These are phyloP conservation scores for Nakazawaea sp. DNA, from an alignment of 805 yeast genomes.

Conservation along the genomic window DNA sequence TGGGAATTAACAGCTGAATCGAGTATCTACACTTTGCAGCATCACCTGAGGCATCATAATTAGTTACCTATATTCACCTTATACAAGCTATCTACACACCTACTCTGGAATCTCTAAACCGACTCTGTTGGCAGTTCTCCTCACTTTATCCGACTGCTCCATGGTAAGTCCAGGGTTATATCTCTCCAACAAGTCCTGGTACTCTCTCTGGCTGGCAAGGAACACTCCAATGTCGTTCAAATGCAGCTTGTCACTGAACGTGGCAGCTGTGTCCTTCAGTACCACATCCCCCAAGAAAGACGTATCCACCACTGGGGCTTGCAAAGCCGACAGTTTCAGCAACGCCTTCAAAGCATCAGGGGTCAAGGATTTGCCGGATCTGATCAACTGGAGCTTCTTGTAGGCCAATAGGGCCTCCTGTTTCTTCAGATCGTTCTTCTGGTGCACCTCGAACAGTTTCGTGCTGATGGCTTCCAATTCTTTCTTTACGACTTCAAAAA, in stretches of 20 bases:
- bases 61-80: not conserved
- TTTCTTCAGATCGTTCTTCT: constrained; percentile 33
- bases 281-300: constrained; percentile 21
- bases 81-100: too few species aligned
- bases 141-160: constrained; percentile 72
- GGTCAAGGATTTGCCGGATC: constrained; percentile 26
- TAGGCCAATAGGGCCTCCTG: constrained; percentile 40
- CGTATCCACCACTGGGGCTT: constrained; percentile 23
- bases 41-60: too few species aligned
- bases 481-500: constrained; percentile 18
- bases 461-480: constrained; percentile 33
- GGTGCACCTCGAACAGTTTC: constrained; percentile 29
- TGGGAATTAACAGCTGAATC: too few species aligned
- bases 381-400: constrained; percentile 37
- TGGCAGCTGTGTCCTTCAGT: constrained; percentile 15
- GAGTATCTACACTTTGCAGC: too few species aligned
- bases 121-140: constrained; percentile 80
- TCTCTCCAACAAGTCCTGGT: constrained; percentile 71
- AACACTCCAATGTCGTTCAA: constrained; percentile 55
- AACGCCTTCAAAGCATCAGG: constrained; percentile 26
- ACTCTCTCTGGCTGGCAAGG: constrained; percentile 66
- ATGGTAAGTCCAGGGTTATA: constrained; percentile 81
- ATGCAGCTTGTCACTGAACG: constrained; percentile 27
- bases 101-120: constrained; percentile 66
- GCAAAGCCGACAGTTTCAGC: constrained; percentile 21